Base-by-base conservation (phyloP, 2,329 filamentous ascomycete genomes). In the Botrytis aclada region DNA sequence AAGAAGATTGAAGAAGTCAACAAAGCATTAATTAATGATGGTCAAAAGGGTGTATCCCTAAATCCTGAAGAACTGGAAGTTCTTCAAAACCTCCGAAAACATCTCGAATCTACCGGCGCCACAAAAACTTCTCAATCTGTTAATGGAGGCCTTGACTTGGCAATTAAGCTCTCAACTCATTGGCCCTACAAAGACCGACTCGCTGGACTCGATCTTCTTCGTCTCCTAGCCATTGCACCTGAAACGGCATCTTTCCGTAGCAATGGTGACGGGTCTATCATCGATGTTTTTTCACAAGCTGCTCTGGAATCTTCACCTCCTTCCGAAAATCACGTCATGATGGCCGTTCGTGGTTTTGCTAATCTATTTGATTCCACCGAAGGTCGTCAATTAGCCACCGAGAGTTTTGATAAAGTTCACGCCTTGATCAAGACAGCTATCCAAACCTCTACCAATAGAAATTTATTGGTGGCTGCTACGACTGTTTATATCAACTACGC, bases 401-500 rank as follows among this genome's bases (percentile, higher is more conserved):
- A 83, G 32, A 84, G 85, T 61, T 88, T 90, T 32, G 87, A 90
- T 58, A 85, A 87, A 56, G 79, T 81, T 37, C 78, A 81, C 51
- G 54, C 18, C n/a, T 45, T 80, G 10, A 87, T 92, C 7, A 84
- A 93, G 7, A 82, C 84, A 3, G 87, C 92, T 41, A 83, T 97
- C 14, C 87, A 90, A 69, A 87, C 88, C 39, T 83, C 90, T 4
- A 86, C 86, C 7, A 96, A 97, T 80, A 89, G 92, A 70, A 97
- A 97, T 77, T 85, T 98, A 18, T 88, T 92, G 69, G 91, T 97
- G 72, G 95, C 96, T 0, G 85, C 93, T 29, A 90, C 93, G 1
- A 97, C 96, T 0, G 86, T 93, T 0, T 90, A 92, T 74, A 91
- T 98, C 80, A 98, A 99, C 82, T 92, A 93, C 76, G 87, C 94